phyloP scores from a whole-genome alignment of 176 grass and related monocot genomes.

The Sorghum bicolor region Sorghum_bicolor_NCBIv3 NC_012877.2:16103501-16104000 shows the following conservation, averaged over 20 bases:
- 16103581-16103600: conserved; percentile 43
- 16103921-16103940: not conserved
- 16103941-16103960: not conserved
- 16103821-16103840: not conserved
- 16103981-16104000: not conserved
- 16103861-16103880: not conserved
- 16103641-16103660: conserved; percentile 58
- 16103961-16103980: not conserved
- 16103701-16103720: conserved; percentile 40
- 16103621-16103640: conserved; percentile 57
- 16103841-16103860: not conserved
- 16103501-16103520: conserved; percentile 43
- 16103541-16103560: conserved; percentile 55
- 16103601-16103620: conserved; percentile 68
- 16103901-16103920: not conserved
- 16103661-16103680: conserved; percentile 38
- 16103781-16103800: conserved; percentile 22
- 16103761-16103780: conserved; percentile 47
- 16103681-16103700: conserved; percentile 56
- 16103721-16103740: conserved; percentile 2
- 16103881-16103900: not conserved
- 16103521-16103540: conserved; percentile 47
- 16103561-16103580: conserved; percentile 63
- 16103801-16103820: conserved; percentile 25
- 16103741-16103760: conserved; percentile 59